phyloP scores from a whole-genome alignment of 371 early-diverging fungal genomes.

The Mortierella sp. region DNA sequence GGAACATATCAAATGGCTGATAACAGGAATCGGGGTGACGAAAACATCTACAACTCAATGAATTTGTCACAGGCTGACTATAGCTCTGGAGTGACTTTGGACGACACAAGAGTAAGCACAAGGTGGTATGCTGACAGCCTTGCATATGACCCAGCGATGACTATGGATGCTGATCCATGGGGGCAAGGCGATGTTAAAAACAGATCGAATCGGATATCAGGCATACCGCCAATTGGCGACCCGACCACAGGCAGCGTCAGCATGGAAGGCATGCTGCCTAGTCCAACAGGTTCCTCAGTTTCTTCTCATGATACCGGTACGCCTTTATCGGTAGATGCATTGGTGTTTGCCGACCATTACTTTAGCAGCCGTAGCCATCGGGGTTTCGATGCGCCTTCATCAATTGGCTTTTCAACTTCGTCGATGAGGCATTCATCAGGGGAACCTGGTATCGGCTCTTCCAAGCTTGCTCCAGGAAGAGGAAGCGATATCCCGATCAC shows the following conservation, averaged over 20 bases:
- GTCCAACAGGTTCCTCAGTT: slow-evolving; percentile 29
- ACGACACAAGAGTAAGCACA: slow-evolving; percentile 7
- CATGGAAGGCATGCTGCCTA: slow-evolving; percentile 20
- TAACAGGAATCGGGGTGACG: slow-evolving; percentile 5
- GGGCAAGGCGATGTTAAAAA: not conserved
- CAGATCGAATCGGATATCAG: not conserved
- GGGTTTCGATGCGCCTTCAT: slow-evolving; percentile 36
- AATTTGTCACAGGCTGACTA: not conserved
- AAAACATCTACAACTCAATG: not conserved
- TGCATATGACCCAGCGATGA: slow-evolving; percentile 5
- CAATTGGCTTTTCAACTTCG: slow-evolving; percentile 12
- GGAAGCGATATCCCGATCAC: slow-evolving; percentile 1
- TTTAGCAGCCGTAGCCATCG: slow-evolving; percentile 41
- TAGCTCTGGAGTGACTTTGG: not conserved
- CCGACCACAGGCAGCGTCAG: not conserved
- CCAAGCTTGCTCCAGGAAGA: slow-evolving; percentile 3
- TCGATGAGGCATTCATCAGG: not conserved
- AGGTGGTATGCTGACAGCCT: slow-evolving; percentile 15
- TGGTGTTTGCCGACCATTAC: slow-evolving; percentile 50
- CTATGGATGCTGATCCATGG: slow-evolving; percentile 7
- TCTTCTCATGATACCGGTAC: slow-evolving; percentile 28
- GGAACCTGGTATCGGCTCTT: not conserved
- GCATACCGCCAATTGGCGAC: not conserved
- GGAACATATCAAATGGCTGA: slow-evolving; percentile 13
- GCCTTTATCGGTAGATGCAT: slow-evolving; percentile 25